These are phyloP conservation scores for Penicillium sp. DNA, from an alignment of 2,329 filamentous ascomycete genomes.

Conservation along the genomic window DNA sequence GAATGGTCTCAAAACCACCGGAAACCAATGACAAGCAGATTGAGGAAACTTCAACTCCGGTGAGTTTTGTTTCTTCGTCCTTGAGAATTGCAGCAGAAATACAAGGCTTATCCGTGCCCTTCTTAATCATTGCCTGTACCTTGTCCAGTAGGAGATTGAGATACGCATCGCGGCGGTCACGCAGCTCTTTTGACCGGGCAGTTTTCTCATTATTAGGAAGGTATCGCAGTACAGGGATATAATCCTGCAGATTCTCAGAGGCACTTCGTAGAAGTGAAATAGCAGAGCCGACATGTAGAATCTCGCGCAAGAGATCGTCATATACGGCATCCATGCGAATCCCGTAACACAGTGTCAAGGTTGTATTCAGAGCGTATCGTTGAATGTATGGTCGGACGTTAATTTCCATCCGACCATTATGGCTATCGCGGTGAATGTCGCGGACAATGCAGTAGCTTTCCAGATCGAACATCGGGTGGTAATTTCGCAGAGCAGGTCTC, in stretches of 20 bases:
- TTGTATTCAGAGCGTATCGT: conserved; percentile 73
- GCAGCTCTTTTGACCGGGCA: conserved; percentile 64
- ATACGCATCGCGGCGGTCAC: conserved; percentile 69
- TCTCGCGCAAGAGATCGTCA: conserved; percentile 70
- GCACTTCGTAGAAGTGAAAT: conserved; percentile 74
- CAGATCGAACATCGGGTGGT: conserved; percentile 77
- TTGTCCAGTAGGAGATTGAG: conserved; percentile 61
- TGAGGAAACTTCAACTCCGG: conserved; percentile 71
- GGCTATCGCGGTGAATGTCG: conserved; percentile 67
- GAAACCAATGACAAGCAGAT: conserved; percentile 78
- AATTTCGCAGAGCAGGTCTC: conserved; percentile 71
- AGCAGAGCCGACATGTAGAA: conserved; percentile 72
- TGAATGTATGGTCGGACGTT: conserved; percentile 72
- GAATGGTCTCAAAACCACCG: conserved; percentile 77
- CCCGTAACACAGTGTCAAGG: conserved; percentile 76
- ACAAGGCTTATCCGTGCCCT: conserved; percentile 67
- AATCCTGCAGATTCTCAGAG: conserved; percentile 79
- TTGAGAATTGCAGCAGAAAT: conserved; percentile 71
- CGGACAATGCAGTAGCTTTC: conserved; percentile 72
- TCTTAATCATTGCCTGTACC: conserved; percentile 62
- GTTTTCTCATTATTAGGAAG: conserved; percentile 61
- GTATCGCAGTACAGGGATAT: conserved; percentile 71
- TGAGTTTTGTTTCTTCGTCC: conserved; percentile 68
- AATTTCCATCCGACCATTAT: conserved; percentile 64
- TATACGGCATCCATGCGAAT: conserved; percentile 72